These are phyloP conservation scores for Alnus rubra DNA, from an alignment of 306 rosid genomes.

Conservation along the genomic window DNA sequence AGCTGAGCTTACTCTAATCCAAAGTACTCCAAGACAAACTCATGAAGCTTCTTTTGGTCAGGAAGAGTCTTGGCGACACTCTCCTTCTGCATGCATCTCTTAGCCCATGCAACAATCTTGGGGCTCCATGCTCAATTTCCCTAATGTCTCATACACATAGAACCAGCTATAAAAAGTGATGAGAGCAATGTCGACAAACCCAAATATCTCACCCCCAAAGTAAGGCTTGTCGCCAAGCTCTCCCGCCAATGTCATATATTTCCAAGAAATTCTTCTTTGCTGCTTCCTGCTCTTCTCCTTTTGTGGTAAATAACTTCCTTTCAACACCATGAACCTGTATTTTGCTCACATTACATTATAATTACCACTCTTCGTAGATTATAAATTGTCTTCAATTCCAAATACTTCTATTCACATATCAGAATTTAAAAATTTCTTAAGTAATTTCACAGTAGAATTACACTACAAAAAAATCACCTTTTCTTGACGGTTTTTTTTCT, in stretches of 20 bases:
- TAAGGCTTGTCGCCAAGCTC: constrained; percentile 32
- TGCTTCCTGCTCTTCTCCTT: constrained; percentile 38
- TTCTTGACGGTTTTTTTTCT: too few relatives aligned
- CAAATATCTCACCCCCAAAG: constrained; percentile 41
- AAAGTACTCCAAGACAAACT: neutral
- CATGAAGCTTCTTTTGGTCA: constrained; percentile 16
- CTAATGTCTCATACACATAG: constrained; percentile 13
- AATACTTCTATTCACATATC: too few relatives aligned
- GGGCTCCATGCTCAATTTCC: constrained; percentile 28
- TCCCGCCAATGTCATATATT: neutral
- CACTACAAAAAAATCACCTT: too few relatives aligned
- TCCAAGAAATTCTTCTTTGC: constrained; percentile 37
- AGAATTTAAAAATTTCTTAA: too few relatives aligned
- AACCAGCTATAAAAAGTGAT: constrained; percentile 36
- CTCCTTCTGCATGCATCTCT: constrained; percentile 34
- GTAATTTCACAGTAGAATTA: too few relatives aligned
- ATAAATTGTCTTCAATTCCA: too few relatives aligned
- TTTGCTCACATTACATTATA: neutral
- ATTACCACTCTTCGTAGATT: neutral
- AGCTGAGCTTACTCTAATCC: too few relatives aligned
- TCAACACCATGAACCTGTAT: constrained; percentile 33
- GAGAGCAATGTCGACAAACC: constrained; percentile 34
- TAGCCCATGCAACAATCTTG: constrained; percentile 40
- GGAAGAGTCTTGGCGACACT: constrained; percentile 34
- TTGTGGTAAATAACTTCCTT: constrained; percentile 38